phyloP scores from a whole-genome alignment of 129 eudicot genomes.

The Apium graveolens region DNA sequence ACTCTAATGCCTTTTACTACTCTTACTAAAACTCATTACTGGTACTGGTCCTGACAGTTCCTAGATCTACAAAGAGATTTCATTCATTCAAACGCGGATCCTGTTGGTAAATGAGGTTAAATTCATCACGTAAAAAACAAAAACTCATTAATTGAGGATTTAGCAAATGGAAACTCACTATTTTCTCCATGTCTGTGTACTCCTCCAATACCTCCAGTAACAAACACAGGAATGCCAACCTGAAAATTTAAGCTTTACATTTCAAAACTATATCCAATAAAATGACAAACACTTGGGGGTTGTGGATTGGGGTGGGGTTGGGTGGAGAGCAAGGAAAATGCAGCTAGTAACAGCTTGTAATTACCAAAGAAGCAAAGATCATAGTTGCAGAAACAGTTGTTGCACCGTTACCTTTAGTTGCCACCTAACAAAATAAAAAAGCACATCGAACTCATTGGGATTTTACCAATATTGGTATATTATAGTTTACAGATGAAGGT shows the following conservation, averaged over 20 bases:
- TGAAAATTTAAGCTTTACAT: conserved; percentile 18
- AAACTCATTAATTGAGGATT: not conserved
- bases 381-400: conserved; percentile 97
- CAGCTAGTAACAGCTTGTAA: conserved; percentile 3
- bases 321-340: not conserved
- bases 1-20: too few relatives aligned
- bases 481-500: not conserved
- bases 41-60: not conserved
- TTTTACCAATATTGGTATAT: not conserved
- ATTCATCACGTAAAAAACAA: not conserved
- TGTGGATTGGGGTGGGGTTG: not conserved
- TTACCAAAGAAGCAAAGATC: conserved; percentile 87
- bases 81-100: not conserved
- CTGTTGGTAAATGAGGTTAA: not conserved
- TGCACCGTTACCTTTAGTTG: conserved; percentile 77
- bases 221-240: conserved; percentile 96
- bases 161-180: conserved; percentile 36
- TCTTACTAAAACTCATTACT: too few relatives aligned
- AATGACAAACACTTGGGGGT: not conserved
- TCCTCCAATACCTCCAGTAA: conserved; percentile 95
- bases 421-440: conserved; percentile 38
- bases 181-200: conserved; percentile 91
- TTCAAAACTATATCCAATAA: not conserved
- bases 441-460: not conserved
- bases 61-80: not conserved